phyloP scores from a whole-genome alignment of 2,329 filamentous ascomycete genomes.

The Dactylonectria estremocensis region DNA sequence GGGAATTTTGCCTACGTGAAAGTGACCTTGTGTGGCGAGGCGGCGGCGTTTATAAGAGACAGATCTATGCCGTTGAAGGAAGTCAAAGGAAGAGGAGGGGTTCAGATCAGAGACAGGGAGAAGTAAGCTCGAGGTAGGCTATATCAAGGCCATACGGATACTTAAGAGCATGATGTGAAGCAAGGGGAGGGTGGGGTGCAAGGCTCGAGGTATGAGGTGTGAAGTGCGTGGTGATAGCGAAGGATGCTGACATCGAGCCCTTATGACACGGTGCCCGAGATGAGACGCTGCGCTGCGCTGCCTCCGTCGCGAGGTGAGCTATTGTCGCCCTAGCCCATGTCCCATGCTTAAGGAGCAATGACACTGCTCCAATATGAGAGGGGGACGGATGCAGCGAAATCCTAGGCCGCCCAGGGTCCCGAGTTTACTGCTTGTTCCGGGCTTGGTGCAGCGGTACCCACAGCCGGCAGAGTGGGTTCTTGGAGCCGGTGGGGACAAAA shows the following conservation, averaged over 20 bases:
- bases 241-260: slow-evolving; percentile 27
- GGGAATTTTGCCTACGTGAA: too few species aligned
- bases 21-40: slow-evolving; percentile 19
- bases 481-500: slow-evolving; percentile 25
- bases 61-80: neutral
- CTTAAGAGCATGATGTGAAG: slow-evolving; percentile 28
- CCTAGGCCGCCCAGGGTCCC: slow-evolving; percentile 19
- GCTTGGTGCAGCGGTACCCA: slow-evolving; percentile 36
- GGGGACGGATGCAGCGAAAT: slow-evolving; percentile 27
- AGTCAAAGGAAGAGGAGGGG: neutral
- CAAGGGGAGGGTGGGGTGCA: slow-evolving; percentile 23
- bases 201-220: slow-evolving; percentile 24
- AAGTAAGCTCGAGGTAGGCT: slow-evolving; percentile 27
- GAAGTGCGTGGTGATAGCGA: slow-evolving; percentile 18
- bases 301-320: slow-evolving; percentile 14
- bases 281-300: slow-evolving; percentile 34
- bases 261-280: slow-evolving; percentile 34
- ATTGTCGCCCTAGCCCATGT: slow-evolving; percentile 32
- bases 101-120: slow-evolving; percentile 21
- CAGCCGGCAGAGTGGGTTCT: slow-evolving; percentile 36
- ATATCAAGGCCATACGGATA: slow-evolving; percentile 25
- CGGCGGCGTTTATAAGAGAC: slow-evolving; percentile 32
- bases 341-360: slow-evolving; percentile 25
- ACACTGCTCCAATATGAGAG: slow-evolving; percentile 26
- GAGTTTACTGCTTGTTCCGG: slow-evolving; percentile 38